Evolutionary conservation across 192 early-diverging fungal species (phyloP).

Genomic region (Phlyctochytrium planicorne): DNA sequence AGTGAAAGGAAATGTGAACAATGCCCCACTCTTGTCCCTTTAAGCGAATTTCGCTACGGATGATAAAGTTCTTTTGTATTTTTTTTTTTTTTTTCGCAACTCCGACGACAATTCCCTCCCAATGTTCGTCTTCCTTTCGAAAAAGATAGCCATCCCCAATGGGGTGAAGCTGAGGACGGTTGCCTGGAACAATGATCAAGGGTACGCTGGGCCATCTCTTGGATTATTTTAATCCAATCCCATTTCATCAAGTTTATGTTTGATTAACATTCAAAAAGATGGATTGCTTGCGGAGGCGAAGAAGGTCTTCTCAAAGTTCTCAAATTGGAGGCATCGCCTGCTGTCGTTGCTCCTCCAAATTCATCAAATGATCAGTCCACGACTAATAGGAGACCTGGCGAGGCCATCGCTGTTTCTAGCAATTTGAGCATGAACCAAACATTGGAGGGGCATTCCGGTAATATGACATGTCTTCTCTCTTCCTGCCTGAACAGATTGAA

Average conservation of each 20-base stretch:
- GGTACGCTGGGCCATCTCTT: no score
- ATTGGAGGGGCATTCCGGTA: constrained; percentile 56
- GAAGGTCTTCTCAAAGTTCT: constrained; percentile 62
- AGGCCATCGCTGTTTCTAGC: constrained; percentile 23
- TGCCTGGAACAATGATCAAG: constrained; percentile 62
- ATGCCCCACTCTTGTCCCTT: no score
- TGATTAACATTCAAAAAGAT: constrained; percentile 11
- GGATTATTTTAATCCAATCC: no score
- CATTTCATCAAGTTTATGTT: not conserved
- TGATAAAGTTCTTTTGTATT: no score
- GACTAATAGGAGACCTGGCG: constrained; percentile 15
- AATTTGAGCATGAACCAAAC: constrained; percentile 66
- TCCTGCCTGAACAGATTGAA: not conserved
- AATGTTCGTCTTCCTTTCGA: not conserved
- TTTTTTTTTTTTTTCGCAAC: no score
- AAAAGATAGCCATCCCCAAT: constrained; percentile 63
- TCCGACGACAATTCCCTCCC: not conserved
- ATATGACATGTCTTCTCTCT: not conserved
- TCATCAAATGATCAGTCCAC: not conserved
- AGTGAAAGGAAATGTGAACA: no score
- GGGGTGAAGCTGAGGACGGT: constrained; percentile 51
- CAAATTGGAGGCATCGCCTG: constrained; percentile 47
- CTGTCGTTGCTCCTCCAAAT: not conserved
- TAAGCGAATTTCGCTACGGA: no score
- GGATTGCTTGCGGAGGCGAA: constrained; percentile 64